phyloP scores from a whole-genome alignment of 148 eudicot species.

The Fagopyrum esculentum region DNA sequence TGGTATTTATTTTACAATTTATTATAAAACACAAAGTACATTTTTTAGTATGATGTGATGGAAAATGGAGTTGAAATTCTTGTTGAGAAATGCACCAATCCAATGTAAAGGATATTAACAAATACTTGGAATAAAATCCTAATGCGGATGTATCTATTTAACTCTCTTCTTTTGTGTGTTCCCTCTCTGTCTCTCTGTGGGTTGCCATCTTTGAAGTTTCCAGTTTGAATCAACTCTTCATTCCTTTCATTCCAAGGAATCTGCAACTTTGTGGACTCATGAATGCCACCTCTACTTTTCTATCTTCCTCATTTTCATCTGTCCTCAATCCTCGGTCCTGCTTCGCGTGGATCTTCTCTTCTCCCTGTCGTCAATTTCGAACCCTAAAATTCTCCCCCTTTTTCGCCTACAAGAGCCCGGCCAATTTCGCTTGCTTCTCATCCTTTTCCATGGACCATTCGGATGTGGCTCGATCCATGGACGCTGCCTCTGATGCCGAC shows the following conservation, averaged over 20 bases:
- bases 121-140: too few species aligned
- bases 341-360: neutral
- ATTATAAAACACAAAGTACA: too few species aligned
- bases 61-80: too few species aligned
- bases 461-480: neutral
- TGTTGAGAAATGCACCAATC: too few species aligned
- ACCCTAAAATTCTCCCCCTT: constrained; percentile 8
- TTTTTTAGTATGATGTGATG: too few species aligned
- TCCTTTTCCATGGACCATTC: neutral
- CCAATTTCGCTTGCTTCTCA: constrained; percentile 13
- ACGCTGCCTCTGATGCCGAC: neutral
- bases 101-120: too few species aligned
- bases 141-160: too few species aligned
- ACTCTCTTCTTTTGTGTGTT: too few species aligned
- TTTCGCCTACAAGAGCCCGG: neutral
- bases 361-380: neutral
- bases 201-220: constrained; percentile 3
- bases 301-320: constrained; percentile 9
- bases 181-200: neutral
- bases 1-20: too few species aligned
- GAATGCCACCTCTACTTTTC: neutral
- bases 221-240: neutral
- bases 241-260: constrained; percentile 9
- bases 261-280: neutral
- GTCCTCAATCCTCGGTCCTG: constrained; percentile 1